Conservation (phyloP, 169 alveolate species). For the Cyclospora cayetanensis region DNA sequence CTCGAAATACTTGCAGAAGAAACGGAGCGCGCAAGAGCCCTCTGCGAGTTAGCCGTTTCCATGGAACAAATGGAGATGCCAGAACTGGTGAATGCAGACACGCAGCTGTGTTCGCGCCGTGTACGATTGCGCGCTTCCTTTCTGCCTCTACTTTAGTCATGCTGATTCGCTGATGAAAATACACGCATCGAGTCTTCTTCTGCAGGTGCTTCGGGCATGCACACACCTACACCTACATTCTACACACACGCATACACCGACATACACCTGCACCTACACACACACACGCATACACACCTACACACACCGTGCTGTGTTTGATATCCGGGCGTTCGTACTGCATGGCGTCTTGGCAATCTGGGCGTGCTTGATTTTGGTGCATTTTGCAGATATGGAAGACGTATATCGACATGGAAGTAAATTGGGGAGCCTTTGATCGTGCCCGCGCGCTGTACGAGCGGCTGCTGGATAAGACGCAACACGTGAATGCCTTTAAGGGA, state of each 20-base stretch:
- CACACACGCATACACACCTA: not conserved
- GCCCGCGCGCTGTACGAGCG: constrained; percentile 91
- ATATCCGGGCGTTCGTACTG: not conserved
- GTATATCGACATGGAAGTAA: constrained; percentile 84
- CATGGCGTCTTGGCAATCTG: not conserved
- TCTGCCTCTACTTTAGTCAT: not conserved
- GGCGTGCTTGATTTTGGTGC: no score
- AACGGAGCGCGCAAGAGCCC: constrained; percentile 88
- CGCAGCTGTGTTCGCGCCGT: not conserved
- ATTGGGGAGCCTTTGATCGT: constrained; percentile 78
- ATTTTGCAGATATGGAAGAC: constrained; percentile 84
- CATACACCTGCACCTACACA: no score
- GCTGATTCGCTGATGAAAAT: not conserved
- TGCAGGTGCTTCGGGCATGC: no score
- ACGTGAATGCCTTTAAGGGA: constrained; percentile 85
- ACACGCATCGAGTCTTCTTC: not conserved
- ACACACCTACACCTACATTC: no score
- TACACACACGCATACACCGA: no score
- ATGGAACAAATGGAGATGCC: constrained; percentile 92
- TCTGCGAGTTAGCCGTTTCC: constrained; percentile 90
- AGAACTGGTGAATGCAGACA: constrained; percentile 86
- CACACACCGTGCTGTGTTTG: not conserved
- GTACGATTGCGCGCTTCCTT: not conserved
- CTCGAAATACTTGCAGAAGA: constrained; percentile 92
- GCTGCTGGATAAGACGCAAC: constrained; percentile 92